These are phyloP conservation scores for Kodamaea neixiangensis DNA, from an alignment of 805 yeast species.

Conservation along the genomic window DNA sequence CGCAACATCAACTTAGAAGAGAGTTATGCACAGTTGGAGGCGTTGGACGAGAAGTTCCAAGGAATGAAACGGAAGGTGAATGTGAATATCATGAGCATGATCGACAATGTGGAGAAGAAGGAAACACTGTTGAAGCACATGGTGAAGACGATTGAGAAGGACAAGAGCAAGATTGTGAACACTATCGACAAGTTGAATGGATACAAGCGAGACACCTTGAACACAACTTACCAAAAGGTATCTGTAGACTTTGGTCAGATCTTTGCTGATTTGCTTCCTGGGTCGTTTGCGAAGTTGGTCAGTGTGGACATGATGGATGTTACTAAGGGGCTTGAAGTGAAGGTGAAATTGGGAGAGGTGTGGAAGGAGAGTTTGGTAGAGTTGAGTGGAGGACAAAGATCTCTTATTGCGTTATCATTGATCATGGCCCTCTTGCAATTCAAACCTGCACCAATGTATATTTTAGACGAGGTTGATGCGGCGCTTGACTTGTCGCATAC, in stretches of 20 bases:
- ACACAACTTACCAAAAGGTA: conserved; percentile 84
- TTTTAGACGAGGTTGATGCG: conserved; percentile 97
- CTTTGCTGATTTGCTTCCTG: conserved; percentile 85
- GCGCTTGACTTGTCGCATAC: conserved; percentile 97
- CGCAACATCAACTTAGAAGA: conserved; percentile 64
- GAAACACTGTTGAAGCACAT: conserved; percentile 73
- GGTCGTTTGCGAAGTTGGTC: conserved; percentile 85
- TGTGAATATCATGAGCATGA: conserved; percentile 84
- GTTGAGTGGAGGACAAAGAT: conserved; percentile 95
- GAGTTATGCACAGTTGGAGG: conserved; percentile 56
- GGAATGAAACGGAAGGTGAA: conserved; percentile 81
- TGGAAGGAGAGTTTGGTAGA: conserved; percentile 97
- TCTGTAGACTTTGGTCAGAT: conserved; percentile 87
- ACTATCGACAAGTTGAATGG: conserved; percentile 82
- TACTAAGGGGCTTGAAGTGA: conserved; percentile 87
- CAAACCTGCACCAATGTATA: conserved; percentile 98
- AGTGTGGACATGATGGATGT: conserved; percentile 80
- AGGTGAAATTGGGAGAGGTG: conserved; percentile 83
- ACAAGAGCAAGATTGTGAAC: conserved; percentile 84
- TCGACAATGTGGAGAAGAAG: conserved; percentile 88
- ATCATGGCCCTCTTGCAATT: conserved; percentile 90
- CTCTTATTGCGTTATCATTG: conserved; percentile 87
- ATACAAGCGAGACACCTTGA: conserved; percentile 79
- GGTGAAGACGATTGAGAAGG: conserved; percentile 86
- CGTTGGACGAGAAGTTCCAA: conserved; percentile 59